Evolutionary conservation across 805 yeast genomes (phyloP), one percentile per base, ranked within the genome.

Genomic region (Trichomonascus vanleenenianus): DNA sequence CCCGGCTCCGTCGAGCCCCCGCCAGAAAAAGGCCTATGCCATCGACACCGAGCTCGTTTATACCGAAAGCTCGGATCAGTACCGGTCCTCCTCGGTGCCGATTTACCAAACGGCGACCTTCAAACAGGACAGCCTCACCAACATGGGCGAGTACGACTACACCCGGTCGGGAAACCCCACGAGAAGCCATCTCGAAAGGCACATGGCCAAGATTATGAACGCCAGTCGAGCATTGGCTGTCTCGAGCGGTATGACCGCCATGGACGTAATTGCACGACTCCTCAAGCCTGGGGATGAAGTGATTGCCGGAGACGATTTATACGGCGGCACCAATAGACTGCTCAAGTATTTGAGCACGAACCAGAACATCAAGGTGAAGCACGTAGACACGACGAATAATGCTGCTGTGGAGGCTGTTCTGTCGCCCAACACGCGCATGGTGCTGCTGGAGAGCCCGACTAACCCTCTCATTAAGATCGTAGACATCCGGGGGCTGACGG

Each of bases 81-180:
- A 80, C 70, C 78, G 81, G 51, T 78, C 96, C 1, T 82, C 93
- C 3, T 81, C 83, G 22, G 86, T 94, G 9, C 97, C 97, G 3
- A 71, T 89, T 35, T 89, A 89, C 66, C 95, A 86, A 63, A 78
- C 93, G 0, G 95, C 97, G n/a, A 89, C 97, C 4, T 89, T 89
- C 71, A 88, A 87, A 65, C 93, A 85, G 63, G 73, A 73, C 39
- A 76, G 85, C 0, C 67, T 85, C 50, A 70, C 76, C 34, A 79
- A 83, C 56, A 76, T 84, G 81, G 91, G 94, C 2, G 83, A 80
- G 55, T 86, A 81, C 60, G 91, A 83, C 61, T 85, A 85, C 65
- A 86, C 97, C 0, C 73, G 97, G 55, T 83, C 94, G 11, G 97
- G 97, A 2, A 89, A 89, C 66, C 97, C 97, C 19, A 86, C 97